Evolutionary conservation across 768 basidiomycete species (phyloP), one percentile per base, ranked within the genome.

Genomic region (Trametes cinnabarina): DNA sequence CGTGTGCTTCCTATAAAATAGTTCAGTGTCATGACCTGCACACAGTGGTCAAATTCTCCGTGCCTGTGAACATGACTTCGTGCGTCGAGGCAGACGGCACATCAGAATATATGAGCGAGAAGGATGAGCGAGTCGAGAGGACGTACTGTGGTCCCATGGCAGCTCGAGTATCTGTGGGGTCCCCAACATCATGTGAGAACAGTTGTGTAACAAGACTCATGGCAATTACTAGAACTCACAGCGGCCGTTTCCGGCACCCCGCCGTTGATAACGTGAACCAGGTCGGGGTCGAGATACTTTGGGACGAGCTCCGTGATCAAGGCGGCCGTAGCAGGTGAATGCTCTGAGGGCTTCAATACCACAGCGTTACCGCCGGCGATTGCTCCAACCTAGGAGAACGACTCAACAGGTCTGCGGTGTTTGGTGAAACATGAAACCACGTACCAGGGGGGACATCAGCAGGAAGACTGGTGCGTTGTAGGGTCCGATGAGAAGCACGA

Each of bases 391-490:
- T 70, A 47, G 11, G 22, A 75, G 70, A 0, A 79, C 11, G 30
- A 11, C 5, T 32, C 1, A 22, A 6, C 23, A 19, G 5, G 44
- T 12, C 1, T 7, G 9, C 25, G 26, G 25, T 11, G 37, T 26
- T 9, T 14, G 25, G n/a, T 12, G 43, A 19, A 46, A 17, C 14
- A 1, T 4, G 3, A 12, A 9, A 8, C 14, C 3, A 68, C 79
- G 23, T 55, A 87, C 87, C 61, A 92, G 59, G 8, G 87, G 87
- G 1, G 75, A 72, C 5, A 89, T 35, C 0, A 78, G 68, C 55
- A 88, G 69, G 75, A 77, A 85, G 12, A 90, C 58, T 0, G 89
- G 90, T 66, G 86, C 90, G 70, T 90, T 91, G 79, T 88, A 90
- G 0, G 88, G 86, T 32, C 75, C 76, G 55, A 92, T 86, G 63